Base-by-base conservation (phyloP, 2,329 filamentous ascomycete species). In the Didymella glomerata region DNA sequence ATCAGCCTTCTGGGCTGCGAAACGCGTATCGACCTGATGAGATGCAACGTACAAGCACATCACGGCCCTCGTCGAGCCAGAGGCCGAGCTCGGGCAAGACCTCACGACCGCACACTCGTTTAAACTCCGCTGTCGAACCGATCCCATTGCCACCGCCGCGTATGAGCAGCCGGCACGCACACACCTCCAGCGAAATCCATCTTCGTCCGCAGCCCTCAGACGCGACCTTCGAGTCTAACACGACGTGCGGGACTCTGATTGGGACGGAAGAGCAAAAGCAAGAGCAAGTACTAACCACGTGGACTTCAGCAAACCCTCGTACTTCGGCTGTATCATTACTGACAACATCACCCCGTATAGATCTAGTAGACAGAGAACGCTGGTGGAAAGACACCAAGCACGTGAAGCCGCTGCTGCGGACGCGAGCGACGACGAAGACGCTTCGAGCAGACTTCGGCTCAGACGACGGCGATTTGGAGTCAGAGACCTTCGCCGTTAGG, bases 331-430 rank as follows among this genome's bases (percentile, higher is more conserved):
- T 47, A 30, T 54, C 48, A n/a, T 49, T 50, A 41, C 54, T 57
- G 49, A 57, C 50, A 51, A 49, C 46, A 28, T 57, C 58, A 2
- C 49, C 58, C 18, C 48, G 50, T 30, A 28, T 53, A 68, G 71
- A 71, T 61, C 25, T 45, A 54, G 36, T 32, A 57, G 53, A 58
- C 57, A 63, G 51, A 44, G 62, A 65, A 25, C 60, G 61, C 41
- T 74, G 70, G 70, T 72, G 68, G 65, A 69, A 66, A 40, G 59
- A 62, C 48, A 52, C 68, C 2, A 55, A 64, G 18, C 61, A 54
- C n/a, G 52, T 65, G 34, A 64, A 28, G 27, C 53, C 54, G 32
- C 32, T 60, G 34, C 40, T 60, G 34, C 40, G 46, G 16, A 27
- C 50, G 22, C 40, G 56, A 47, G 47, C 51, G 32, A 59, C 56